Evolutionary conservation across 2,329 filamentous ascomycete genomes (phyloP).

Genomic region (Westerdykella aurantiaca): DNA sequence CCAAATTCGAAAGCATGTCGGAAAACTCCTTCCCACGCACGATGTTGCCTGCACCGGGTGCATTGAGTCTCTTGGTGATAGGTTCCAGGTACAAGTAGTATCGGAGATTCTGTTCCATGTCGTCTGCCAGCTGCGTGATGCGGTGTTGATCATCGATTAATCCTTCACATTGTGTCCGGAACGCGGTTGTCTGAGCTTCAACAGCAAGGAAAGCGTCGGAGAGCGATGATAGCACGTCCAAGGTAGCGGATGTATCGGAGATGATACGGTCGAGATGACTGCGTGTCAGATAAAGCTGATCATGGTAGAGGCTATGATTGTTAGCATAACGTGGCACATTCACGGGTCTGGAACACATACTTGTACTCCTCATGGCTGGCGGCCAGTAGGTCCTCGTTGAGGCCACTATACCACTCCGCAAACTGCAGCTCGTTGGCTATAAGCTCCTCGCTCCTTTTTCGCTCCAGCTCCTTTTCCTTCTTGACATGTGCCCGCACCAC

Average conservation of each 20-base stretch:
- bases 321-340: slow-evolving; percentile 1
- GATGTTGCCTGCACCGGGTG: slow-evolving; percentile 78
- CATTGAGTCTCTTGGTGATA: slow-evolving; percentile 83
- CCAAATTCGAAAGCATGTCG: slow-evolving; percentile 80
- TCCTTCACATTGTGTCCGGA: slow-evolving; percentile 87
- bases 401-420: slow-evolving; percentile 51
- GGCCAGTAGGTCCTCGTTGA: slow-evolving; percentile 66
- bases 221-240: slow-evolving; percentile 70
- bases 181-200: slow-evolving; percentile 84
- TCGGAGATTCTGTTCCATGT: slow-evolving; percentile 82
- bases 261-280: slow-evolving; percentile 76
- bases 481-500: slow-evolving; percentile 54
- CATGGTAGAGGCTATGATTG: slow-evolving; percentile 60
- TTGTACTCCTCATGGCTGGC: slow-evolving; percentile 81
- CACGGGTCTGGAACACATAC: slow-evolving; percentile 44
- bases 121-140: slow-evolving; percentile 71
- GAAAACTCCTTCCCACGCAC: slow-evolving; percentile 80
- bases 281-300: slow-evolving; percentile 75
- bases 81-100: slow-evolving; percentile 93
- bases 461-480: slow-evolving; percentile 45
- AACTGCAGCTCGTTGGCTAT: slow-evolving; percentile 57
- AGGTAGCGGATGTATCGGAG: slow-evolving; percentile 66
- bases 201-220: slow-evolving; percentile 84
- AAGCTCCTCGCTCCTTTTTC: slow-evolving; percentile 34
- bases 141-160: slow-evolving; percentile 76